These are phyloP conservation scores for Papiliotrema flavescens DNA, from an alignment of 1,284 basidiomycete species.

Conservation along the genomic window DNA sequence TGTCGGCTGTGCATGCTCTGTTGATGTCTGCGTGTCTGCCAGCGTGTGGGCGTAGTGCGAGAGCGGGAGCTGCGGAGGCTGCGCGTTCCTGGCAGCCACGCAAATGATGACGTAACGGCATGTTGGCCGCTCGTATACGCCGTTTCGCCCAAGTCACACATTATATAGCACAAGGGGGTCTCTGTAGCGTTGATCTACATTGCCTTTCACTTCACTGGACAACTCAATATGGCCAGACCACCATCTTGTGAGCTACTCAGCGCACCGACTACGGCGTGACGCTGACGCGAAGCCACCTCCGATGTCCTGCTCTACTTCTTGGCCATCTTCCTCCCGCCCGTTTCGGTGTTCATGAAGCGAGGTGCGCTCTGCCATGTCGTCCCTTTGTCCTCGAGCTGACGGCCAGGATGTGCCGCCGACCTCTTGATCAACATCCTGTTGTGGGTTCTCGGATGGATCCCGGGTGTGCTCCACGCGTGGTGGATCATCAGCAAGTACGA, in stretches of 20 bases:
- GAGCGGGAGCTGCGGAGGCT: too few relatives aligned
- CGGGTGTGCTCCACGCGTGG: slow-evolving; percentile 27
- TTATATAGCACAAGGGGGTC: too few relatives aligned
- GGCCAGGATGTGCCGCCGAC: slow-evolving; percentile 9
- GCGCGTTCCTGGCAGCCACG: too few relatives aligned
- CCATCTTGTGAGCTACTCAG: slow-evolving; percentile 13
- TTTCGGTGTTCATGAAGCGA: slow-evolving; percentile 19
- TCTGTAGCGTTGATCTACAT: too few relatives aligned
- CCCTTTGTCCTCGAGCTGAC: neutral
- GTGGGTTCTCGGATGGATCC: slow-evolving; percentile 14
- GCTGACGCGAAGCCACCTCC: slow-evolving; percentile 3
- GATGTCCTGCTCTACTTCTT: slow-evolving; percentile 28
- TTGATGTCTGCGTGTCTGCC: too few relatives aligned
- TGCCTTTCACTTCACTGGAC: neutral
- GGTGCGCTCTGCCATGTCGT: slow-evolving; percentile 1
- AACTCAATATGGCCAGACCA: slow-evolving; percentile 12
- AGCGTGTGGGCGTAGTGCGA: too few relatives aligned
- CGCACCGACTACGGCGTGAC: neutral
- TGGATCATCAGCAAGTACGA: slow-evolving; percentile 27
- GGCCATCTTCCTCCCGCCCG: slow-evolving; percentile 24
- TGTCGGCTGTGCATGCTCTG: too few relatives aligned
- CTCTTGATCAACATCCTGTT: slow-evolving; percentile 22
- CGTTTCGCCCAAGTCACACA: too few relatives aligned
- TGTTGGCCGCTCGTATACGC: too few relatives aligned
- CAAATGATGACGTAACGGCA: too few relatives aligned